Percentiles rank a stretch among this genome's conserved stretches.
Evolutionary conservation across 2,329 filamentous ascomycete genomes (phyloP).

Genomic region (Rhinocladiella mackenziei): DNA sequence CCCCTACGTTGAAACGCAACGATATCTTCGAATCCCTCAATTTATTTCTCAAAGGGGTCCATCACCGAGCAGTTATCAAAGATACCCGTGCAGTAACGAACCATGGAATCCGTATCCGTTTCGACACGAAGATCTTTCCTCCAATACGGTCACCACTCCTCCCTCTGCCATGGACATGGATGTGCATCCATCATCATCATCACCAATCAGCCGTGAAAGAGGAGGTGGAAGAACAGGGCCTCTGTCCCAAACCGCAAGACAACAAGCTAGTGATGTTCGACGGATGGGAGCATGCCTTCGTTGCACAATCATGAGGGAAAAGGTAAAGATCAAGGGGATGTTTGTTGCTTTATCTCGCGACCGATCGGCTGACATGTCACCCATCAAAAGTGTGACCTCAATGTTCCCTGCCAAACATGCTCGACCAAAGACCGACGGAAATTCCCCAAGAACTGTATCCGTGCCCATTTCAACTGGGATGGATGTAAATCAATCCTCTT

Average conservation of each 20-base stretch:
- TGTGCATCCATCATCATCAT: not conserved
- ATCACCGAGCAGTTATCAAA: slow-evolving; percentile 11
- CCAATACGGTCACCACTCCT: slow-evolving; percentile 1
- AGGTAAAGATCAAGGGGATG: slow-evolving; percentile 7
- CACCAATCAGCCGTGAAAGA: slow-evolving; percentile 10
- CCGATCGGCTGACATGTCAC: slow-evolving; percentile 29
- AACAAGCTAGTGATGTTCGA: slow-evolving; percentile 21
- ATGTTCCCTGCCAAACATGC: slow-evolving; percentile 13
- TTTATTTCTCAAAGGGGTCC: slow-evolving; percentile 9
- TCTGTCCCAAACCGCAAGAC: slow-evolving; percentile 12
- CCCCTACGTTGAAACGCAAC: slow-evolving; percentile 4
- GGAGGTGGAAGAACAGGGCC: slow-evolving; percentile 18
- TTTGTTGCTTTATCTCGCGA: no score
- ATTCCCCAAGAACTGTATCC: slow-evolving; percentile 20
- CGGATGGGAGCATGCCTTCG: slow-evolving; percentile 23
- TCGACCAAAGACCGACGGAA: slow-evolving; percentile 23
- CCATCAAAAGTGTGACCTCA: slow-evolving; percentile 23
- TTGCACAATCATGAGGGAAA: slow-evolving; percentile 25
- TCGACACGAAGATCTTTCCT: slow-evolving; percentile 10
- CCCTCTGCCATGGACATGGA: slow-evolving; percentile 6
- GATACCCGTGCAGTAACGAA: slow-evolving; percentile 5
- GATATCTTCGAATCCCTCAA: slow-evolving; percentile 13
- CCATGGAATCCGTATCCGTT: slow-evolving; percentile 18
- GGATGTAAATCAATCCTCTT: slow-evolving; percentile 10
- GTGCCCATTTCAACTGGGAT: slow-evolving; percentile 14